These are phyloP conservation scores for Medicago arabica DNA, from an alignment of 306 rosid species.

Conservation along the genomic window DNA sequence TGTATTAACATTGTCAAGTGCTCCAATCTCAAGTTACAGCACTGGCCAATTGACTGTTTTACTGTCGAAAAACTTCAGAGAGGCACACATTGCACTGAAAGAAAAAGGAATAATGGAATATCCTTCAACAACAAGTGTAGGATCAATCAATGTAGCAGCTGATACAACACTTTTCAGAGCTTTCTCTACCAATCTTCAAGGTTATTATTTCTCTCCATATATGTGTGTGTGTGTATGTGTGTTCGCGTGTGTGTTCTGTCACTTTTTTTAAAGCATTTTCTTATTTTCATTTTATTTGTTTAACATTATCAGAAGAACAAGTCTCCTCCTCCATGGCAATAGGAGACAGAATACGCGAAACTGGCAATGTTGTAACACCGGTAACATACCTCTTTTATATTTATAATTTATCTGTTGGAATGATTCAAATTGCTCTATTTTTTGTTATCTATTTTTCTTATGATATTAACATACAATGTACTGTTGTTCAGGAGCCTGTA, in stretches of 20 bases:
- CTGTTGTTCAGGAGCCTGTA: not conserved
- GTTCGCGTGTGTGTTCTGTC: not conserved
- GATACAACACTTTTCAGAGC: not conserved
- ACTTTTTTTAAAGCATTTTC: not conserved
- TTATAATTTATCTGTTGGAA: not conserved
- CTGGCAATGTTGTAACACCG: not conserved
- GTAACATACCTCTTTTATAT: not conserved
- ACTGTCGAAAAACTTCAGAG: conserved; percentile 37
- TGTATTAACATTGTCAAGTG: not conserved
- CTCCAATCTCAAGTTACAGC: not conserved
- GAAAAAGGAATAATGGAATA: not conserved
- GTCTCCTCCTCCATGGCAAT: not conserved
- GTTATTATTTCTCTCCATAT: not conserved
- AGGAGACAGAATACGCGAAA: not conserved
- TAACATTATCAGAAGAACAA: conserved; percentile 16
- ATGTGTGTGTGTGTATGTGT: too few species aligned
- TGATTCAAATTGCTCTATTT: not conserved
- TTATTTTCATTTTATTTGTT: not conserved
- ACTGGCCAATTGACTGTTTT: conserved; percentile 12
- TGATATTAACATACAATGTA: not conserved
- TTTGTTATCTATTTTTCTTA: too few species aligned
- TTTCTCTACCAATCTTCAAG: not conserved
- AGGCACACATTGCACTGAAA: conserved; percentile 33
- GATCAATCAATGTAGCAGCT: not conserved
- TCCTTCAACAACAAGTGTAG: not conserved